A percentile compares a stretch with the other conserved stretches of the same genome.
These are phyloP conservation scores for Emmonsiellopsis sp. DNA, from an alignment of 2,329 filamentous ascomycete genomes.

Conservation along the genomic window DNA sequence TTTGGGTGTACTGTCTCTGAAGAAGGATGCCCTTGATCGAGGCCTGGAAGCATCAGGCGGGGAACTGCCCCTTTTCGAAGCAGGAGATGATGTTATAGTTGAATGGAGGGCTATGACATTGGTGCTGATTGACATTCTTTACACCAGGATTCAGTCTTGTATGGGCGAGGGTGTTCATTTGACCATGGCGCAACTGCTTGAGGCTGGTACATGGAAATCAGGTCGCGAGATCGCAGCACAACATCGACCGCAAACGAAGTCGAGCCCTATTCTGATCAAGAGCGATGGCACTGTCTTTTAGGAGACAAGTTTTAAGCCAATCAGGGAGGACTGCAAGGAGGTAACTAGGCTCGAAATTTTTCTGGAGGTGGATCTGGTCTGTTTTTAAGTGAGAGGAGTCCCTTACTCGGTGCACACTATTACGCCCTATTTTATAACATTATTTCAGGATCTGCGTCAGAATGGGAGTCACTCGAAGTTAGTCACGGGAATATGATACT, in stretches of 20 bases:
- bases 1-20: constrained; percentile 44
- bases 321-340: too few relatives aligned
- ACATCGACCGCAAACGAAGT: constrained; percentile 22
- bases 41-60: constrained; percentile 38
- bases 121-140: constrained; percentile 48
- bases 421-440: too few relatives aligned
- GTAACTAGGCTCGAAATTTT: too few relatives aligned
- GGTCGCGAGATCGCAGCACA: constrained; percentile 29
- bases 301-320: too few relatives aligned
- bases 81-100: constrained; percentile 52
- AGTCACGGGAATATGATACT: too few relatives aligned
- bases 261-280: constrained; percentile 29
- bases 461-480: too few relatives aligned
- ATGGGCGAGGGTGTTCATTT: constrained; percentile 29
- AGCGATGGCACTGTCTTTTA: constrained; percentile 33
- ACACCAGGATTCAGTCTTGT: constrained; percentile 37
- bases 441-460: too few relatives aligned
- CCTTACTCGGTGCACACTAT: too few relatives aligned
- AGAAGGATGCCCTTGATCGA: constrained; percentile 33
- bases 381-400: too few relatives aligned
- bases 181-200: constrained; percentile 42
- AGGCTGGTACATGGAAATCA: constrained; percentile 46
- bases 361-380: too few relatives aligned
- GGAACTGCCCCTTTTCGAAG: constrained; percentile 42
- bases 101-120: constrained; percentile 59